These are phyloP conservation scores for Rhizopus microsporus DNA, from an alignment of 371 early-diverging fungal genomes.

Conservation along the genomic window DNA sequence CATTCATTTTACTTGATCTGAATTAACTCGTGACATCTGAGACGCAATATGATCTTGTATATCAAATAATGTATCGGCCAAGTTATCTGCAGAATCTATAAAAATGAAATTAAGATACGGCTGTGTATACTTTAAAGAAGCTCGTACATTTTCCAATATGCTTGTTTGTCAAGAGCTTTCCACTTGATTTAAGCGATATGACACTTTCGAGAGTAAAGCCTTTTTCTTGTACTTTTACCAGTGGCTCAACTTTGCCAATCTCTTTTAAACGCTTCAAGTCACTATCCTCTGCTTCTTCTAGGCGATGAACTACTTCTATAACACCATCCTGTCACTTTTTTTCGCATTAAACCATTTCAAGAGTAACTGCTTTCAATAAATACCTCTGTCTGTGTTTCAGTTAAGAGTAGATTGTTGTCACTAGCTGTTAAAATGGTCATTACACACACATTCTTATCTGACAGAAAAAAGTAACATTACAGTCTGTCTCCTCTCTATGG, in stretches of 20 bases:
- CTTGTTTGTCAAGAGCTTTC: not conserved
- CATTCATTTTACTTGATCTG: slow-evolving; percentile 15
- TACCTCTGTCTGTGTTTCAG: too few species aligned
- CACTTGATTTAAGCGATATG: slow-evolving; percentile 15
- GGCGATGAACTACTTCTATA: slow-evolving; percentile 17
- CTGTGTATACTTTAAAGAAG: too few species aligned
- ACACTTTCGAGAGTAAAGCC: slow-evolving; percentile 19
- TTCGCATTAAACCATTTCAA: not conserved
- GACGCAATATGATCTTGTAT: slow-evolving; percentile 20
- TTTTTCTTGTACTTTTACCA: slow-evolving; percentile 27
- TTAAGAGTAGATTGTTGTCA: too few species aligned
- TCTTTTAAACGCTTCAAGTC: slow-evolving; percentile 9
- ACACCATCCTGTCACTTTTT: slow-evolving; percentile 13
- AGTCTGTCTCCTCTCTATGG: too few species aligned
- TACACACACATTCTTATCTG: too few species aligned
- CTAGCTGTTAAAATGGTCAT: too few species aligned
- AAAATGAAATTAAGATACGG: not conserved
- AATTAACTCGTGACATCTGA: slow-evolving; percentile 18
- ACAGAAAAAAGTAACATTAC: too few species aligned
- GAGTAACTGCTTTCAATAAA: too few species aligned
- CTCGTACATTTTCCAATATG: not conserved
- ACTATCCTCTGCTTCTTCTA: slow-evolving; percentile 10
- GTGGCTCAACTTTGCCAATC: slow-evolving; percentile 24
- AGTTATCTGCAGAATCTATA: not conserved
- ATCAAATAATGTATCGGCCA: slow-evolving; percentile 18